These are phyloP conservation scores for Dactylellina sp. DNA, from an alignment of 2,329 filamentous ascomycete genomes.

Conservation along the genomic window DNA sequence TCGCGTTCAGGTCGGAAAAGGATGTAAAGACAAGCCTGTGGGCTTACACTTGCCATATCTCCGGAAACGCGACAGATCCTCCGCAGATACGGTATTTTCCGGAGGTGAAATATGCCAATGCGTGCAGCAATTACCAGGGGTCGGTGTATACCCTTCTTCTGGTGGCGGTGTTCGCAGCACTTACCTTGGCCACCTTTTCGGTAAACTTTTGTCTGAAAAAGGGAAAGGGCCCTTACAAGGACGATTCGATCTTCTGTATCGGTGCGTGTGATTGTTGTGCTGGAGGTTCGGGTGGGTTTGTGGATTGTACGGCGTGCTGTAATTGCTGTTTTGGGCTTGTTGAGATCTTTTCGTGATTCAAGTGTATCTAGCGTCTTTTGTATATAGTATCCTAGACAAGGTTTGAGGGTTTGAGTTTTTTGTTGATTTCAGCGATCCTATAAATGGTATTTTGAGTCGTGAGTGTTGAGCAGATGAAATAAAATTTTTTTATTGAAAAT, in stretches of 20 bases:
- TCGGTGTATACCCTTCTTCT: conserved; percentile 24
- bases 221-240: conserved; percentile 27
- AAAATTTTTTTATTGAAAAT: too few relatives aligned
- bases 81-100: conserved; percentile 11
- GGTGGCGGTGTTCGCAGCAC: conserved; percentile 1
- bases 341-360: conserved; percentile 19
- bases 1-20: conserved; percentile 24
- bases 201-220: conserved; percentile 48
- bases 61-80: background rate
- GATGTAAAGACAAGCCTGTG: conserved; percentile 24
- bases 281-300: background rate
- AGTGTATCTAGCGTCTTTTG: background rate
- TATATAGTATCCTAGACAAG: too few relatives aligned
- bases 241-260: conserved; percentile 12
- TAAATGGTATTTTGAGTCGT: too few relatives aligned
- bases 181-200: conserved; percentile 27
- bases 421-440: too few relatives aligned
- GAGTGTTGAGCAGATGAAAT: too few relatives aligned
- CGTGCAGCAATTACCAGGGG: conserved; percentile 32
- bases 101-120: conserved; percentile 23
- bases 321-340: conserved; percentile 17
- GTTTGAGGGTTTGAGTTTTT: too few relatives aligned
- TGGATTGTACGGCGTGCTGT: conserved; percentile 17
- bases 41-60: conserved; percentile 33
- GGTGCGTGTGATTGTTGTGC: conserved; percentile 30